Conservation (phyloP, 2,329 filamentous ascomycete species). For the Fusarium clavum region DNA sequence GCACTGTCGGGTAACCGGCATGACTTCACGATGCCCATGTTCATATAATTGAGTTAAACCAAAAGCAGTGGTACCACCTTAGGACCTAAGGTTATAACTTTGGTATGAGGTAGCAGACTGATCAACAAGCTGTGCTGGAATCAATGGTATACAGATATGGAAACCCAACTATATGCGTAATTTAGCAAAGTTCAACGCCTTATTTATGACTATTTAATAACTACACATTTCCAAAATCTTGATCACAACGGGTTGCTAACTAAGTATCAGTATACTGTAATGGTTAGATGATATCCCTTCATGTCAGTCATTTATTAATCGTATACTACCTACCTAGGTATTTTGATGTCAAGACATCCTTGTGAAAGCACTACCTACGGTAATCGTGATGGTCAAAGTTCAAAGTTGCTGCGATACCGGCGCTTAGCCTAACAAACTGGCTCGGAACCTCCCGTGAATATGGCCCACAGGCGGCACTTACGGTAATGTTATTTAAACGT, state of each 20-base stretch:
- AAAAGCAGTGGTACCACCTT: too few species aligned
- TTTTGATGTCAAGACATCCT: neutral
- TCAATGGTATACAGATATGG: neutral
- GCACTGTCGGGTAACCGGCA: too few species aligned
- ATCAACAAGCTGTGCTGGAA: neutral
- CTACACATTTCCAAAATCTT: neutral
- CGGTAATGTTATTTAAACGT: neutral
- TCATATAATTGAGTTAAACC: too few species aligned
- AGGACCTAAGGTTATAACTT: too few species aligned
- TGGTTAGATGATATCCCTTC: neutral
- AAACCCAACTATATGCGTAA: neutral
- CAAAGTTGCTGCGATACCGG: neutral
- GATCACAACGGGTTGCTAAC: neutral
- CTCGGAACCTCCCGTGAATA: neutral
- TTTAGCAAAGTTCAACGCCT: neutral
- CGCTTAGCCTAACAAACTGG: neutral
- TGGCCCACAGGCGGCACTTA: neutral
- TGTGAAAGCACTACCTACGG: too few species aligned
- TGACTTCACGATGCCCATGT: too few species aligned
- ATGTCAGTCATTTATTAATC: neutral
- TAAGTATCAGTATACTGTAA: neutral
- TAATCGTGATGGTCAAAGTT: neutral
- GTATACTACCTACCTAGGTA: neutral
- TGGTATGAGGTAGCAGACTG: too few species aligned
- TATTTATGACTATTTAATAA: neutral